Conservation (phyloP, 2,329 filamentous ascomycete species). For the Clonostachys byssicola region DNA sequence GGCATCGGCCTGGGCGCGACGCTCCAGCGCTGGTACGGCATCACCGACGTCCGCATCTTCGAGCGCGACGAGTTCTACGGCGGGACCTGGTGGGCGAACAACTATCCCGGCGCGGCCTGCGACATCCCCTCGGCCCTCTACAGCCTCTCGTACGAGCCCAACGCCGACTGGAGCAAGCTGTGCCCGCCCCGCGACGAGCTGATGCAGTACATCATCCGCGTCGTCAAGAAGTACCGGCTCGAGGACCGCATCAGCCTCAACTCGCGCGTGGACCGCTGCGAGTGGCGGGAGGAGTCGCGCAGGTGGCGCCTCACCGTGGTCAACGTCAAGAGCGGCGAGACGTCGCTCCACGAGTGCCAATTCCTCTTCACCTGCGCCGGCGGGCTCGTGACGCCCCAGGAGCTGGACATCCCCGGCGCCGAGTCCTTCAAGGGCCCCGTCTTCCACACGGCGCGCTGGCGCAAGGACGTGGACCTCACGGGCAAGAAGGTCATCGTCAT, state of each 20-base stretch:
- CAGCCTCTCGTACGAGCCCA: constrained; percentile 56
- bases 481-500: constrained; percentile 47
- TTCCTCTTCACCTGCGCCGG: constrained; percentile 31
- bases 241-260: constrained; percentile 28
- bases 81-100: constrained; percentile 62
- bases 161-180: constrained; percentile 55
- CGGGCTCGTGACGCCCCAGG: constrained; percentile 21
- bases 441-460: constrained; percentile 53
- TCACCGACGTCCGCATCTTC: constrained; percentile 56
- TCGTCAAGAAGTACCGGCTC: constrained; percentile 42
- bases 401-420: constrained; percentile 40
- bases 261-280: constrained; percentile 26
- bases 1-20: constrained; percentile 58
- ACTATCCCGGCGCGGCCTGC: constrained; percentile 51
- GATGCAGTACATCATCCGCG: constrained; percentile 45
- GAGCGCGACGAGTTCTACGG: constrained; percentile 53
- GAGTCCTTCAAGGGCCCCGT: constrained; percentile 45
- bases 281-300: constrained; percentile 26
- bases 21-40: constrained; percentile 51
- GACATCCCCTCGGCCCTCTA: constrained; percentile 58
- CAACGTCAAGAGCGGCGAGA: constrained; percentile 10
- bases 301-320: constrained; percentile 26
- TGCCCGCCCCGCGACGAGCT: constrained; percentile 55
- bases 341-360: constrained; percentile 27
- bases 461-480: constrained; percentile 38